A percentile compares a stretch with the other conserved stretches of the same genome.
phyloP scores from a whole-genome alignment of 1,284 basidiomycete genomes.

The Pseudozyma tsukubaensis region DNA sequence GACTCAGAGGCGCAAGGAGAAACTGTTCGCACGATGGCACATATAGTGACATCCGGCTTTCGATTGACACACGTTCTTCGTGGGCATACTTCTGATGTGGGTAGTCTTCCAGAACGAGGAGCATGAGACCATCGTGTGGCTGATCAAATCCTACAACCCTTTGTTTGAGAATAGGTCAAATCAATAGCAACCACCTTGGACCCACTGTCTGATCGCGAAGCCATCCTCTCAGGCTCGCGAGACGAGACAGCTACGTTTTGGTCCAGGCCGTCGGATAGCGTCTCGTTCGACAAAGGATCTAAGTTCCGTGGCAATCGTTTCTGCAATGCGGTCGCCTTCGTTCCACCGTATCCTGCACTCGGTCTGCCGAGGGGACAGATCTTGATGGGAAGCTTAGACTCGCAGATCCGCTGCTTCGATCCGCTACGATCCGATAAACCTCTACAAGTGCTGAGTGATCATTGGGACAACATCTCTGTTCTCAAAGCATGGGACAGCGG shows the following conservation, averaged over 20 bases:
- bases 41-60: too few species aligned
- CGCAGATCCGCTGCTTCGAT: slow-evolving; percentile 52
- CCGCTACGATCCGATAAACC: slow-evolving; percentile 31
- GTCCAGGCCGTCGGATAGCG: slow-evolving; percentile 16
- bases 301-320: slow-evolving; percentile 27
- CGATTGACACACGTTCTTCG: slow-evolving; percentile 30
- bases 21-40: not conserved
- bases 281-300: slow-evolving; percentile 15
- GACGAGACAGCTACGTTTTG: slow-evolving; percentile 33
- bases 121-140: not conserved
- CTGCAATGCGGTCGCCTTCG: slow-evolving; percentile 37
- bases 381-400: slow-evolving; percentile 42
- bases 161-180: slow-evolving; percentile 16
- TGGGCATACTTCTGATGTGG: slow-evolving; percentile 37
- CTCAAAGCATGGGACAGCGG: slow-evolving; percentile 7
- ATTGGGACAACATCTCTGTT: slow-evolving; percentile 54
- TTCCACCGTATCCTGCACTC: slow-evolving; percentile 3
- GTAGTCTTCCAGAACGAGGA: not conserved
- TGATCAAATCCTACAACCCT: not conserved
- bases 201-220: slow-evolving; percentile 26
- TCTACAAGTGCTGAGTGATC: slow-evolving; percentile 41
- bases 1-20: not conserved
- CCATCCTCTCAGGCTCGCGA: slow-evolving; percentile 41
- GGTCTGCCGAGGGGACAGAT: slow-evolving; percentile 30
- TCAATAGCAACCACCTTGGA: slow-evolving; percentile 27